Percentiles rank a stretch among this genome's conserved stretches.
These are phyloP conservation scores for Epichloe typhina DNA, from an alignment of 2,329 filamentous ascomycete species.

Conservation along the genomic window DNA sequence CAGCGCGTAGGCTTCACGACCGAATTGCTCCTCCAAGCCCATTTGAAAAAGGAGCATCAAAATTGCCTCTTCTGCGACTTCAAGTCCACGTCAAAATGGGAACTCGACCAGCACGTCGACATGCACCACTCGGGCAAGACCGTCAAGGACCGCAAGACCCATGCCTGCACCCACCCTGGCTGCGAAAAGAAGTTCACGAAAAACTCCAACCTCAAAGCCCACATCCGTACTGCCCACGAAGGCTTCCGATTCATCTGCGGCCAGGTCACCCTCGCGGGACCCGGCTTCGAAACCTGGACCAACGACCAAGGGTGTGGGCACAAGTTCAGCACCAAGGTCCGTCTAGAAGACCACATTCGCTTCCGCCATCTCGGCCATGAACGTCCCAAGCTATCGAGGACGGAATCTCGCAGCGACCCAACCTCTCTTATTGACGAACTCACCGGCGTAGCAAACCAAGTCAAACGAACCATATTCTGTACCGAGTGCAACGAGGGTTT, in stretches of 20 bases:
- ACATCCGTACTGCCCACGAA: slow-evolving; percentile 66
- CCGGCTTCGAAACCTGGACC: slow-evolving; percentile 51
- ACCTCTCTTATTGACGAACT: slow-evolving; percentile 28
- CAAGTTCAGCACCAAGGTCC: slow-evolving; percentile 62
- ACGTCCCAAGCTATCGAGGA: slow-evolving; percentile 24
- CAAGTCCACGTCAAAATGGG: slow-evolving; percentile 50
- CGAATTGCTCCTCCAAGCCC: slow-evolving; percentile 54
- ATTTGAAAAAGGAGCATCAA: slow-evolving; percentile 62
- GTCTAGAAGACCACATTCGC: slow-evolving; percentile 72
- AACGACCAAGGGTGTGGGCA: slow-evolving; percentile 58
- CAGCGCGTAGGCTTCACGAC: slow-evolving; percentile 53
- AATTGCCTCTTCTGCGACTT: slow-evolving; percentile 63
- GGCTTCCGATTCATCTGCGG: slow-evolving; percentile 72
- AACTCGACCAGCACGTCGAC: slow-evolving; percentile 66
- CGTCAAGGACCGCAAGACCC: slow-evolving; percentile 50
- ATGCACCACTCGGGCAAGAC: slow-evolving; percentile 54
- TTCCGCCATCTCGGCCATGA: slow-evolving; percentile 58
- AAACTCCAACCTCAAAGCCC: slow-evolving; percentile 68
- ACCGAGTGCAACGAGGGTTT: slow-evolving; percentile 33
- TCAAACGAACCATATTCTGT: slow-evolving; percentile 32
- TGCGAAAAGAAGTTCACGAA: slow-evolving; percentile 72
- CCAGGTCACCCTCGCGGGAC: slow-evolving; percentile 43
- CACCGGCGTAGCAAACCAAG: slow-evolving; percentile 25
- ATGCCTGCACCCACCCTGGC: slow-evolving; percentile 51
- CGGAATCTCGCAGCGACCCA: slow-evolving; percentile 6